Evolutionary conservation across 208 protist species (phyloP).

Genomic region (Crithidia expoeki): DNA sequence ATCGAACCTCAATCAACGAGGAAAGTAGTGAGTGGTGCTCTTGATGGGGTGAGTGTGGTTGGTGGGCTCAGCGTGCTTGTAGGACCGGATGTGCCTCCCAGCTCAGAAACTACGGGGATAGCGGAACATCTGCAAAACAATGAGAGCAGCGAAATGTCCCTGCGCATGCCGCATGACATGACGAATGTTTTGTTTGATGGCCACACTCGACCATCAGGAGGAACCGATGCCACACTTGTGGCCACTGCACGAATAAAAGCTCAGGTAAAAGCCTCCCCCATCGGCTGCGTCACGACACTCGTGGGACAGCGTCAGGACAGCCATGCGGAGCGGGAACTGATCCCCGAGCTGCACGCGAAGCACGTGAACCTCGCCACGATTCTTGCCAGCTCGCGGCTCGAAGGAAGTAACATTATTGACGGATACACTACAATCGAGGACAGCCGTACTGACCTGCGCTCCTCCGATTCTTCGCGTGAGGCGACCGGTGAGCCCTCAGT

Average conservation of each 20-base stretch:
- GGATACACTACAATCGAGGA: not conserved
- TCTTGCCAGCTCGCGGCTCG: slow-evolving; percentile 22
- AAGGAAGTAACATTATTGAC: slow-evolving; percentile 15
- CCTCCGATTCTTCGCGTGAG: not conserved
- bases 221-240: too few relatives aligned
- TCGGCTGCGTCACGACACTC: not conserved
- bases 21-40: too few relatives aligned
- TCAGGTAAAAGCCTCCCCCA: too few relatives aligned
- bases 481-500: not conserved
- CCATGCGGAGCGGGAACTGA: not conserved
- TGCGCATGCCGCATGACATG: slow-evolving; percentile 19
- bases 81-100: not conserved
- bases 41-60: slow-evolving; percentile 11
- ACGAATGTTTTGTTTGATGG: slow-evolving; percentile 1
- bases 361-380: slow-evolving; percentile 24
- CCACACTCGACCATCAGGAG: not conserved
- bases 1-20: not conserved
- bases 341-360: slow-evolving; percentile 25
- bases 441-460: not conserved
- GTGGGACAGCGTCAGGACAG: not conserved
- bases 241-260: too few relatives aligned
- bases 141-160: not conserved
- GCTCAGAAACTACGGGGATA: not conserved
- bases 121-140: not conserved
- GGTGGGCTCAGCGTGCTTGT: slow-evolving; percentile 11